Evolutionary conservation across 306 rosid genomes (phyloP), one percentile per base, ranked within the genome.

Genomic region (Citrullus amarus): DNA sequence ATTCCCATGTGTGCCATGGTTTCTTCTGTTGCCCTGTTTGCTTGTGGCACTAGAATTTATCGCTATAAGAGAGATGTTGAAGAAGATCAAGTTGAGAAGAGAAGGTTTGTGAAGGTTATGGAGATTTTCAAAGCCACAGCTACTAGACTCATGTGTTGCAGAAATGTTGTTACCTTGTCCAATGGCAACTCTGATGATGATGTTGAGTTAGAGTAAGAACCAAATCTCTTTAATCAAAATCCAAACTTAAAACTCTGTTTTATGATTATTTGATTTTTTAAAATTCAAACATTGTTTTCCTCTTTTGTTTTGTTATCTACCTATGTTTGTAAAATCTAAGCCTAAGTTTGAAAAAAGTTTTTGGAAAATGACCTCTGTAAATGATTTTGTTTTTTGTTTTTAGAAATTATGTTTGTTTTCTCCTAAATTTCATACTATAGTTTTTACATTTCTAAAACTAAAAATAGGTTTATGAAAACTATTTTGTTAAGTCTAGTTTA

Each of bases 121-220:
- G 87, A 87, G 46, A 56, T 75, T 28, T 68, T 95, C 54, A 92
- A 91, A 85, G 85, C 79, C 53, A 80, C 87, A 16, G 90, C 89
- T 34, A 76, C 82, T 67, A 95, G 84, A 78, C 76, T 93, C 56
- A 73, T 92, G 72, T 79, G 80, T 77, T 18, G 89, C 57, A 83
- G 81, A 83, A 84, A 78, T 81, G 84, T 86, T 77, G 84, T 86
- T 48, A 57, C 84, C 15, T 81, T 86, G 15, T 85, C 92, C 56
- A 81, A 81, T 81, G 80, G 80, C 60, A 79, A 87, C 61, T 22
- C 92, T 46, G 88, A 88, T 53, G 81, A 53, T 66, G 81, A 48
- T 9, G 78, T 28, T 2, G 99, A 95, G 84, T 88, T 92, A 32
- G 99, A 95, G 99, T 95, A 90, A 89, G 99, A 53, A 53, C n/a